Base-by-base conservation (phyloP, 1,284 basidiomycete genomes). In the Microbotryum saponariae region DNA sequence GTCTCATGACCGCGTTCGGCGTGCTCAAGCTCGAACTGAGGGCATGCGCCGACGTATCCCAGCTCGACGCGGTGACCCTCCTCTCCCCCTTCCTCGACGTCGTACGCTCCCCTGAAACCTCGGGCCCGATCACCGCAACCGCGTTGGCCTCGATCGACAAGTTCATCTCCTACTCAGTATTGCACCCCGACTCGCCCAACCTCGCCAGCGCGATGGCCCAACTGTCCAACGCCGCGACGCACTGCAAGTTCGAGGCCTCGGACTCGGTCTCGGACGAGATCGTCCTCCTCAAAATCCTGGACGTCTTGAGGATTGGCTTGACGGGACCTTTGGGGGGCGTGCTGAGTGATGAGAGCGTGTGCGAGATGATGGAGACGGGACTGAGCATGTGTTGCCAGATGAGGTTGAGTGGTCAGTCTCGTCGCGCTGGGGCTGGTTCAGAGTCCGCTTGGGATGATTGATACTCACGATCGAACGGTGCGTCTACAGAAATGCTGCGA, bases 331-430 rank as follows among this genome's bases (percentile, higher is more conserved):
- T 87, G n/a, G 87, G 85, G 0, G 73, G 75, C 25, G 79, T 81
- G 14, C 80, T 97, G 47, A 88, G 89, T 46, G 94, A 99, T 72
- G 85, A 96, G 63, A 89, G 92, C 74, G 87, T 98, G 23, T 98
- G 96, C 75, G 94, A 97, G 77, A 92, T 98, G 85, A 80, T 99
- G 73, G 96, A 99, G 78, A 97, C 94, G 6, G 93, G 96, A 1
- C 78, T 99, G 66, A 96, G 91, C 44, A 97, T 96, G 71, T 92
- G 92, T 69, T 97, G 94, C 76, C 91, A 97, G 74, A 96, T 94
- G 81, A 82, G 96, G 49, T 80, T 97, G 6, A 91, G 89, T 71
- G 93, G 90, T 91, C 69, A 68, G 88, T 81, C 4, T 27, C 59
- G 20, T 42, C 18, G 37, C 37, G 37, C 37, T 37, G 2, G 37